Evolutionary conservation across 176 grass and related monocot genomes (phyloP).

Genomic region (Musa troglodytarum): DNA sequence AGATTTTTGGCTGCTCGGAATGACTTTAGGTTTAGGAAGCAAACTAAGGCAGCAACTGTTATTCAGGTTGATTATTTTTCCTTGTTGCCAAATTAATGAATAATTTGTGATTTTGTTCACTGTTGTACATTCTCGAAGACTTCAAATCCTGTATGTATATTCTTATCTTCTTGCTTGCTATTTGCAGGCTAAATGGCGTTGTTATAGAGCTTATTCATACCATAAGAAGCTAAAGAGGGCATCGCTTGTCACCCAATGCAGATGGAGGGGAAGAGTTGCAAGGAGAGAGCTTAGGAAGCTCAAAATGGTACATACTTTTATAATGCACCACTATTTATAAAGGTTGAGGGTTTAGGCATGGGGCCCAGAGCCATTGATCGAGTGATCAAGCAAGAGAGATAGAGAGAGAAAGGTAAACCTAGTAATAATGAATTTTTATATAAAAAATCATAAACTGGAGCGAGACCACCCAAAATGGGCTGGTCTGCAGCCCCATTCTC

Average conservation of each 20-base stretch:
- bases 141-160: too few relatives aligned
- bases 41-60: slow-evolving; percentile 60
- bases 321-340: not conserved
- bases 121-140: too few relatives aligned
- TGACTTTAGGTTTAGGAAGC: slow-evolving; percentile 60
- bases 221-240: slow-evolving; percentile 35
- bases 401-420: too few relatives aligned
- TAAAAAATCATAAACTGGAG: too few relatives aligned
- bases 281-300: slow-evolving; percentile 78
- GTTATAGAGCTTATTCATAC: too few relatives aligned
- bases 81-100: not conserved
- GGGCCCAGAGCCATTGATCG: too few relatives aligned
- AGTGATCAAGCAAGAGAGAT: too few relatives aligned
- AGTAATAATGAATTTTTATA: too few relatives aligned
- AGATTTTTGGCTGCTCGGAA: slow-evolving; percentile 73
- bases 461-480: too few relatives aligned
- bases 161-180: too few relatives aligned
- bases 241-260: slow-evolving; percentile 73
- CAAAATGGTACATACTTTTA: slow-evolving; percentile 55
- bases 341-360: not conserved
- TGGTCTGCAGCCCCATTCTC: too few relatives aligned
- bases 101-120: not conserved
- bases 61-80: slow-evolving; percentile 59
- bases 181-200: too few relatives aligned
- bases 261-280: slow-evolving; percentile 81